Conservation (phyloP, 1,284 basidiomycete genomes). For the Crocinoboletus sp. region DNA sequence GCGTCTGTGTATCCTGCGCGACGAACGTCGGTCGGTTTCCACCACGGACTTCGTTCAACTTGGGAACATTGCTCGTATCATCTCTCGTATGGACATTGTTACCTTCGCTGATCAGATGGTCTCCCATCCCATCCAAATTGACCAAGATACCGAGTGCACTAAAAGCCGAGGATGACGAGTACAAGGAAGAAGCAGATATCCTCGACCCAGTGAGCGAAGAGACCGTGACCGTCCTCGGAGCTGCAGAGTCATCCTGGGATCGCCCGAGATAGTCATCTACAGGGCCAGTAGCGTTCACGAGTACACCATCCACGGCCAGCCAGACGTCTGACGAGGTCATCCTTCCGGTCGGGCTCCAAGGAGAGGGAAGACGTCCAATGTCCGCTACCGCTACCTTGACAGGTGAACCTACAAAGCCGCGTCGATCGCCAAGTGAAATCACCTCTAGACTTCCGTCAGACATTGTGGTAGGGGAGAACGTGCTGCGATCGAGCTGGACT, state of each 20-base stretch:
- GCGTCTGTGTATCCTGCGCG: constrained; percentile 5
- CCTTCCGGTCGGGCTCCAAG: constrained; percentile 28
- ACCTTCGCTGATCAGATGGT: background rate
- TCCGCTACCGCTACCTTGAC: background rate
- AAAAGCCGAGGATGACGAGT: constrained; percentile 16
- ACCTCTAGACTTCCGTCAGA: constrained; percentile 25
- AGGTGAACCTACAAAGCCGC: constrained; percentile 9
- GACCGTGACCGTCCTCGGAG: background rate
- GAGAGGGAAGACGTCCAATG: constrained; percentile 24
- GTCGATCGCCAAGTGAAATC: constrained; percentile 22
- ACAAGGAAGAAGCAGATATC: constrained; percentile 9
- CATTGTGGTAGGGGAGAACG: constrained; percentile 21
- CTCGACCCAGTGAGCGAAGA: constrained; percentile 5
- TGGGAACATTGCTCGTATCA: background rate
- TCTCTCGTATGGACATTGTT: background rate
- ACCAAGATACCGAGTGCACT: constrained; percentile 21
- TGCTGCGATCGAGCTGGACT: constrained; percentile 22
- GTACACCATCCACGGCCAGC: constrained; percentile 22
- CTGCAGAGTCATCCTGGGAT: background rate
- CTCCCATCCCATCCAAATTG: constrained; percentile 8
- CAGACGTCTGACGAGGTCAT: constrained; percentile 17
- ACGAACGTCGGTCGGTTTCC: constrained; percentile 1
- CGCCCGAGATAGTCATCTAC: background rate
- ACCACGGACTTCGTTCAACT: constrained; percentile 1
- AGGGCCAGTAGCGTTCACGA: constrained; percentile 19